Percentiles rank a stretch among this genome's conserved stretches.
Conservation (phyloP, 768 basidiomycete genomes). For the Suillus plorans region DNA sequence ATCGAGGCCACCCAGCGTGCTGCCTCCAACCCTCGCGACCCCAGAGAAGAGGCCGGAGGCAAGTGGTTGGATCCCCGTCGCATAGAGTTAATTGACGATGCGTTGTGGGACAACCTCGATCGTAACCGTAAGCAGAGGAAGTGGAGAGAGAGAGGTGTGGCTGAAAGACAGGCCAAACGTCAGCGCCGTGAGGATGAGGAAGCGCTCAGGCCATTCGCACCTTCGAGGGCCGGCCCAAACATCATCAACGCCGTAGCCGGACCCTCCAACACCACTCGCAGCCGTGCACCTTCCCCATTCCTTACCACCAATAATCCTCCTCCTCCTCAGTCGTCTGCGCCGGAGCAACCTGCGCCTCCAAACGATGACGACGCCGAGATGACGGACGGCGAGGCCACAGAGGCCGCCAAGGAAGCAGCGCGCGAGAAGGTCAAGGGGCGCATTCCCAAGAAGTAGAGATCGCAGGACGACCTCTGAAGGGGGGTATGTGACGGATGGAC, state of each 20-base stretch:
- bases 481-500: not conserved
- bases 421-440: not conserved
- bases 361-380: not conserved
- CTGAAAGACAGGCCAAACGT: not conserved
- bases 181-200: not conserved
- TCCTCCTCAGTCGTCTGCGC: too few relatives aligned
- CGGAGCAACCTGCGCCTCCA: accelerated
- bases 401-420: not conserved
- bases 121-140: not conserved
- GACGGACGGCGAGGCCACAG: not conserved
- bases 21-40: not conserved
- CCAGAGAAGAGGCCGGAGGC: not conserved
- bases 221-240: not conserved
- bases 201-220: not conserved
- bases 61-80: not conserved
- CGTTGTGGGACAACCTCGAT: not conserved
- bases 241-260: not conserved
- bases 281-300: too few relatives aligned
- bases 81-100: not conserved
- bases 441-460: not conserved
- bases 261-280: not conserved
- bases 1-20: not conserved
- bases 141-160: not conserved
- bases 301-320: too few relatives aligned
- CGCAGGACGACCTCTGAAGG: not conserved